Evolutionary conservation across 306 rosid species (phyloP), one percentile per base, ranked within the genome.

Genomic region (Mucuna pruriens): DNA sequence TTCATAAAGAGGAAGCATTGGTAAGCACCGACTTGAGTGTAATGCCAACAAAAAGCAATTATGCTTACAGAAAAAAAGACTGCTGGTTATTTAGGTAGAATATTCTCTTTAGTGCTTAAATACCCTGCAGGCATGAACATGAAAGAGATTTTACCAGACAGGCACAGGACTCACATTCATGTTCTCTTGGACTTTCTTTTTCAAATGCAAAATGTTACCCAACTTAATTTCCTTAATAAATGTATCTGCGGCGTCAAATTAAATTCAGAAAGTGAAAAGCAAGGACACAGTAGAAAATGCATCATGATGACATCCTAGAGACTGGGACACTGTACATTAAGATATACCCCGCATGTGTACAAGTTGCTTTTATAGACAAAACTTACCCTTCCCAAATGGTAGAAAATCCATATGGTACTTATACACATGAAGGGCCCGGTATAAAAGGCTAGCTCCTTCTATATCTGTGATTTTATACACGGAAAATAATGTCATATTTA

Each of bases 341-440:
- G 71, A 65, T 65, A 67, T 67, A 40, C 34, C 52, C 29, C 52
- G 73, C 72, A 34, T 40, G 75, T 39, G 80, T 75, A 74, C 55
- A 67, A 79, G 44, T 70, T 75, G 83, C 74, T 71, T 73, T 66
- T 64, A 34, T 55, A 71, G 85, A 80, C 78, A 82, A 83, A 86
- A 44, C 77, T 83, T 71, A 71, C 55, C 80, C 65, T 58, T 20
- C 67, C 81, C 83, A 76, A 80, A 66, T 46, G 79, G 85, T 76
- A 80, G 85, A 86, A 84, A 86, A 80, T 80, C 87, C 90, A 84
- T 72, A 49, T n/a, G 68, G 90, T 86, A 84, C 90, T 74, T 80
- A 34, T 73, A 72, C 39, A 44, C 66, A 79, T 31, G 22, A 48
- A 77, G 83, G 85, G 54, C 87, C 89, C 87, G 55, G 40, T 42